phyloP scores from a whole-genome alignment of 129 eudicot species.

The Flaveria linearis region DNA sequence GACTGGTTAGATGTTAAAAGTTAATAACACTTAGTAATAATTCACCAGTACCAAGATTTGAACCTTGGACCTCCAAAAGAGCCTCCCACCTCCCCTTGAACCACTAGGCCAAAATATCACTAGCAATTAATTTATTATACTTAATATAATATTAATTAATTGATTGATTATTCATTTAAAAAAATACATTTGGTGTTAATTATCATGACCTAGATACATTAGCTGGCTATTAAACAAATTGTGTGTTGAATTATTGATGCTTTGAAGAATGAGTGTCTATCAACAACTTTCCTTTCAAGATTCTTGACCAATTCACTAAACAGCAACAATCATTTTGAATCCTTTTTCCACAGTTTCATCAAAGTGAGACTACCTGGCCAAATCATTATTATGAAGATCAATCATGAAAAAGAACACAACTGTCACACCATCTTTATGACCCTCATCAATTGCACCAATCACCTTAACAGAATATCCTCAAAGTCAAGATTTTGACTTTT shows the following conservation, averaged over 20 bases:
- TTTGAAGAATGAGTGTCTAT: background rate
- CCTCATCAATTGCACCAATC: slow-evolving; percentile 32
- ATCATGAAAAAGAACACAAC: slow-evolving; percentile 26
- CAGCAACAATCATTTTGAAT: slow-evolving; percentile 23
- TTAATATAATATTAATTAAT: too few species aligned
- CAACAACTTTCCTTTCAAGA: slow-evolving; percentile 20
- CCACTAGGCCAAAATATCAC: too few species aligned
- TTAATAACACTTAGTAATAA: too few species aligned
- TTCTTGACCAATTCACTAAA: slow-evolving; percentile 33
- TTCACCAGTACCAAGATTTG: too few species aligned
- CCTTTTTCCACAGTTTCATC: slow-evolving; percentile 27
- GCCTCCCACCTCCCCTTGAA: too few species aligned
- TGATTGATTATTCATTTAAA: background rate
- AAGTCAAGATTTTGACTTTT: slow-evolving; percentile 25
- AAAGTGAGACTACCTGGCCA: slow-evolving; percentile 9
- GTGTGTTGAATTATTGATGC: background rate
- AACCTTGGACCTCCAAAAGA: too few species aligned
- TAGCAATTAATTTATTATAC: too few species aligned
- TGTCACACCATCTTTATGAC: slow-evolving; percentile 23
- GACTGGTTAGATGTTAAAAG: too few species aligned
- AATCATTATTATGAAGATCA: slow-evolving; percentile 23
- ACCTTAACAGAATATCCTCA: slow-evolving; percentile 33
- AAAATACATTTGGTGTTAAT: background rate
- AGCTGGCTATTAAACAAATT: background rate
- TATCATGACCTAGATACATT: background rate